These are phyloP conservation scores for Monilinia fructigena DNA, from an alignment of 2,329 filamentous ascomycete species.

Conservation along the genomic window DNA sequence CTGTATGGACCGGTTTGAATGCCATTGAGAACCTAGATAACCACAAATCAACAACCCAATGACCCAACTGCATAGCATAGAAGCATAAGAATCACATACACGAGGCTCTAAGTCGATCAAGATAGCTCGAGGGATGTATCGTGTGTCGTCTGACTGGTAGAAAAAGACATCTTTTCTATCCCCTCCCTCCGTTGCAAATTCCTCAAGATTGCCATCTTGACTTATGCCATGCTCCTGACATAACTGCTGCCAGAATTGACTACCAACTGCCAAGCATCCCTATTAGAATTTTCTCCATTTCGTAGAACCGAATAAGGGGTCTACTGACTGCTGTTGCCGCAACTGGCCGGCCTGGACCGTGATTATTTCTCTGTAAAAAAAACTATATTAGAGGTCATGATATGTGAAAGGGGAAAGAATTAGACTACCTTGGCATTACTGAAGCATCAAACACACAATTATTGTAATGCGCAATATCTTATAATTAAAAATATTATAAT, in stretches of 20 bases:
- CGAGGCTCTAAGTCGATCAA: slow-evolving; percentile 92
- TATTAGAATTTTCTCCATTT: slow-evolving; percentile 24
- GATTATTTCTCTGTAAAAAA: slow-evolving; percentile 80
- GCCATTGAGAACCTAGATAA: slow-evolving; percentile 70
- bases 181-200: slow-evolving; percentile 95
- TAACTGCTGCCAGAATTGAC: slow-evolving; percentile 98
- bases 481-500: not conserved
- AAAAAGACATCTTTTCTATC: slow-evolving; percentile 99
- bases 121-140: slow-evolving; percentile 96
- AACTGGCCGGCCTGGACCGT: slow-evolving; percentile 99
- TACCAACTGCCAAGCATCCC: slow-evolving; percentile 64
- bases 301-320: slow-evolving; percentile 12
- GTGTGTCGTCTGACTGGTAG: slow-evolving; percentile 98
- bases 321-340: slow-evolving; percentile 94
- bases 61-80: not conserved
- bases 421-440: slow-evolving; percentile 41
- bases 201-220: slow-evolving; percentile 93
- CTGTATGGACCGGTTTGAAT: slow-evolving; percentile 94
- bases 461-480: slow-evolving; percentile 12
- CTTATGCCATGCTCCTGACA: slow-evolving; percentile 98
- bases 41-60: slow-evolving; percentile 19
- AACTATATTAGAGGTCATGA: slow-evolving; percentile 24
- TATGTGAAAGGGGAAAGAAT: not conserved
- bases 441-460: slow-evolving; percentile 29
- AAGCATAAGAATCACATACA: slow-evolving; percentile 47